These are phyloP conservation scores for Talaromyces thailandensis DNA, from an alignment of 495 filamentous ascomycete genomes.

Conservation along the genomic window DNA sequence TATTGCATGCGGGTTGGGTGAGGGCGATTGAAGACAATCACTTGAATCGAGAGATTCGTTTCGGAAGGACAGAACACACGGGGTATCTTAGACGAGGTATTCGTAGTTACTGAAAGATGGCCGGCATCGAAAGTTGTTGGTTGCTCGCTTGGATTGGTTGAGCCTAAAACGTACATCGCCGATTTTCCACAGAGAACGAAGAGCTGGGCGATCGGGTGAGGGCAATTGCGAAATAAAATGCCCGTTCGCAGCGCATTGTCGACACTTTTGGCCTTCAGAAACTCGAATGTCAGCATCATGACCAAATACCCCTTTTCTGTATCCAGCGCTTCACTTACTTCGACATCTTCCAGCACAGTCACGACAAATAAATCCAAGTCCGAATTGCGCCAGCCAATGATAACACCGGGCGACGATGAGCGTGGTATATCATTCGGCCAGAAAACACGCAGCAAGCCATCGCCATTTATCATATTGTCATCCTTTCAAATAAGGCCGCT, in stretches of 20 bases:
- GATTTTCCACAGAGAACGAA: conserved; percentile 75
- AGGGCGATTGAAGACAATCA: conserved; percentile 82
- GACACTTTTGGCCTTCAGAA: conserved; percentile 55
- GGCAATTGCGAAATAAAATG: conserved; percentile 73
- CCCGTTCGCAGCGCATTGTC: conserved; percentile 81
- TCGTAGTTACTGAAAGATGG: conserved; percentile 61
- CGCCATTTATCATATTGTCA: conserved; percentile 71
- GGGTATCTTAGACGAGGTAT: conserved; percentile 49
- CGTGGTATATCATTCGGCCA: conserved; percentile 85
- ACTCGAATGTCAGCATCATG: conserved; percentile 2
- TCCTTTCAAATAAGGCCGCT: conserved; percentile 40
- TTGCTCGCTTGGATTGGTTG: conserved; percentile 51
- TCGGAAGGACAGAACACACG: conserved; percentile 60
- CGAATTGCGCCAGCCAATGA: conserved; percentile 95
- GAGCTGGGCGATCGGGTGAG: conserved; percentile 71
- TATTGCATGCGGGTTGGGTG: conserved; percentile 91
- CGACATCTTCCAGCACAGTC: conserved; percentile 80
- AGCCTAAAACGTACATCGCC: conserved; percentile 77
- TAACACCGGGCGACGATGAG: conserved; percentile 64
- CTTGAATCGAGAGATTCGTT: conserved; percentile 60
- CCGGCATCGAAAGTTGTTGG: conserved; percentile 51
- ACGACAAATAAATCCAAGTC: conserved; percentile 84
- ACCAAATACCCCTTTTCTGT: conserved; percentile 25
- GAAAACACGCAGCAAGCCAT: conserved; percentile 95
- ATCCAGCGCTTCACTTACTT: conserved; percentile 46